phyloP scores from a whole-genome alignment of 805 yeast species.

The Kluyveromyces lactis region DNA sequence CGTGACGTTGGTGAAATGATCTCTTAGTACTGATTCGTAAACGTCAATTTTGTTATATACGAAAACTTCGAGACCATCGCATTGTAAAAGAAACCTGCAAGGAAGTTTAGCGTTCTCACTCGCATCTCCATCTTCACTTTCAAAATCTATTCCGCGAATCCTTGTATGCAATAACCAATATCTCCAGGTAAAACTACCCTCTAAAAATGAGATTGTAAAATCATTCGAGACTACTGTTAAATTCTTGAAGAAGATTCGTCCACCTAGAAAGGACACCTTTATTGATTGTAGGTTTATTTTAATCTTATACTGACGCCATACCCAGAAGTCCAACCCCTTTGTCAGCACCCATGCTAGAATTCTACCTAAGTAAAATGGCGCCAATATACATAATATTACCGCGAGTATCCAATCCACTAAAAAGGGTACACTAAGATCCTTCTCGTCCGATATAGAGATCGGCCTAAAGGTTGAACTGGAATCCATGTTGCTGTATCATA shows the following conservation, averaged over 20 bases:
- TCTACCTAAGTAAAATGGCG: conserved; percentile 72
- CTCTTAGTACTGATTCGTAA: conserved; percentile 41
- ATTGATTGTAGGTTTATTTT: conserved; percentile 64
- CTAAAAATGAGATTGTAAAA: conserved; percentile 59
- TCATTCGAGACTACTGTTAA: conserved; percentile 66
- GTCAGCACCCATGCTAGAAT: conserved; percentile 55
- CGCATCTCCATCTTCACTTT: conserved; percentile 12
- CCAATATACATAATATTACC: conserved; percentile 49
- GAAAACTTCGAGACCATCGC: conserved; percentile 78
- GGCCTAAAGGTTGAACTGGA: conserved; percentile 23
- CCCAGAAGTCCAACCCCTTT: conserved; percentile 37
- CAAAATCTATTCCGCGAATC: conserved; percentile 15
- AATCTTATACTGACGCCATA: conserved; percentile 58
- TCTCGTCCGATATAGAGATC: conserved; percentile 23
- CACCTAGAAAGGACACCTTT: conserved; percentile 73
- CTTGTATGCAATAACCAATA: conserved; percentile 63
- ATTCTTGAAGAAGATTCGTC: conserved; percentile 72
- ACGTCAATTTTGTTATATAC: conserved; percentile 73
- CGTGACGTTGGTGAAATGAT: conserved; percentile 10
- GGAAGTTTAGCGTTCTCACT: conserved; percentile 43
- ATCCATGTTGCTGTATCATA: conserved; percentile 15
- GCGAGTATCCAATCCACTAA: conserved; percentile 75
- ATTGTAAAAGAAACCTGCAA: conserved; percentile 45
- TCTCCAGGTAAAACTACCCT: conserved; percentile 79
- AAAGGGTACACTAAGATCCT: conserved; percentile 59